These are phyloP conservation scores for Cyberlindnera mississippiensis DNA, from an alignment of 805 yeast genomes.

Conservation along the genomic window DNA sequence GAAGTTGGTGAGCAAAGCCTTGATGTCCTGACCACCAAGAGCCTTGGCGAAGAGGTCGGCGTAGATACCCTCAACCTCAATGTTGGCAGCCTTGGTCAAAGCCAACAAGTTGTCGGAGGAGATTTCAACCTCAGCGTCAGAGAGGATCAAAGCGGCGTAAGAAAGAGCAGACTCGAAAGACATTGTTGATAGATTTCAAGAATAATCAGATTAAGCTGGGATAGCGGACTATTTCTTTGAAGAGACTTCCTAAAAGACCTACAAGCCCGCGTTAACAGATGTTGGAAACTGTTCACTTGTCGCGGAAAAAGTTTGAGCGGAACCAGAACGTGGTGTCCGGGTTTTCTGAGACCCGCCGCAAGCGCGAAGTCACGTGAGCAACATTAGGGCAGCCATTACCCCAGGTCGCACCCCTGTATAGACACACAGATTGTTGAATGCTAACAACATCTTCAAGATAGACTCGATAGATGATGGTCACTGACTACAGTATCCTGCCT, in stretches of 20 bases:
- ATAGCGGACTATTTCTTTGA: constrained; percentile 31
- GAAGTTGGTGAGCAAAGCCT: constrained; percentile 60
- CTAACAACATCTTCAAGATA: no score
- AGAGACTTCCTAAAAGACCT: constrained; percentile 1
- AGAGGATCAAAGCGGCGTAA: constrained; percentile 91
- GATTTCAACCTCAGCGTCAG: constrained; percentile 88
- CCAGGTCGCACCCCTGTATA: no score
- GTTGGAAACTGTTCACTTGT: constrained; percentile 2
- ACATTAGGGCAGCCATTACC: constrained; percentile 8
- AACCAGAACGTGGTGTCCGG: constrained; percentile 9
- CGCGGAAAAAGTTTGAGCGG: constrained; percentile 8
- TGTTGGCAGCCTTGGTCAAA: constrained; percentile 78
- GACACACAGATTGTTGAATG: no score
- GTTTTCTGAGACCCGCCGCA: no score
- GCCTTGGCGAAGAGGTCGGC: constrained; percentile 81
- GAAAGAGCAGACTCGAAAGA: constrained; percentile 71
- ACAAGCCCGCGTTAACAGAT: no score
- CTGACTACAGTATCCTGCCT: no score
- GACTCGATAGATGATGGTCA: no score
- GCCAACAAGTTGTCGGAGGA: constrained; percentile 78
- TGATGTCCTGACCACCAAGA: constrained; percentile 72
- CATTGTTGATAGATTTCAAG: constrained; percentile 48
- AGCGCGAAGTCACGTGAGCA: constrained; percentile 8
- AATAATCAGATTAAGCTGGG: constrained; percentile 31
- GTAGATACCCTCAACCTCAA: constrained; percentile 77